These are phyloP conservation scores for Schwanniomyces polymorphus DNA, from an alignment of 805 yeast species.

Conservation along the genomic window DNA sequence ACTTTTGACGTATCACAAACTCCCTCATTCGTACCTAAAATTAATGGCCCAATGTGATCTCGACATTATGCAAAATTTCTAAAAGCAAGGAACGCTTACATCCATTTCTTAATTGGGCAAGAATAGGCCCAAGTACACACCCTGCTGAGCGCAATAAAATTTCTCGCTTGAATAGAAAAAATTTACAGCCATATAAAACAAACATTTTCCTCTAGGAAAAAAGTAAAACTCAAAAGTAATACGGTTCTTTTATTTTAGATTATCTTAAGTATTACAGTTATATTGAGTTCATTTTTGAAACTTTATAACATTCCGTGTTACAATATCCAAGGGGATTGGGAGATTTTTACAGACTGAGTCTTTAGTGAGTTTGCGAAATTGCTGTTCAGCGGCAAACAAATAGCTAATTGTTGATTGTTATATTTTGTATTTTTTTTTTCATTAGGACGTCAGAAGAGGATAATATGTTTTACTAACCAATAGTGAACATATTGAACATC, in stretches of 20 bases:
- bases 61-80: not conserved
- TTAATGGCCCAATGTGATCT: not conserved
- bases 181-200: conserved; percentile 2
- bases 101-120: not conserved
- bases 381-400: not conserved
- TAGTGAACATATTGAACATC: not conserved
- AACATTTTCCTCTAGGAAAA: not conserved
- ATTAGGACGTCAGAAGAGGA: not conserved
- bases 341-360: not conserved
- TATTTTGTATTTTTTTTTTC: not conserved
- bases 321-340: not conserved
- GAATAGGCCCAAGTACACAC: not conserved
- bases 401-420: not conserved
- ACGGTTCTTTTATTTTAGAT: not conserved
- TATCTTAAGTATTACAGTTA: not conserved
- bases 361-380: not conserved
- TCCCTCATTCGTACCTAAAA: not conserved
- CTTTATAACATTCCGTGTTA: not conserved
- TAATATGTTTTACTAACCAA: not conserved
- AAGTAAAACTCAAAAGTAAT: not conserved
- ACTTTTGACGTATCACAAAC: not conserved
- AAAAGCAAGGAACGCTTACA: not conserved
- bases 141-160: not conserved
- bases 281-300: not conserved
- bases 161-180: not conserved